Evolutionary conservation across 306 rosid genomes (phyloP), one percentile per base, ranked within the genome.

Genomic region (Quercus rubra): DNA sequence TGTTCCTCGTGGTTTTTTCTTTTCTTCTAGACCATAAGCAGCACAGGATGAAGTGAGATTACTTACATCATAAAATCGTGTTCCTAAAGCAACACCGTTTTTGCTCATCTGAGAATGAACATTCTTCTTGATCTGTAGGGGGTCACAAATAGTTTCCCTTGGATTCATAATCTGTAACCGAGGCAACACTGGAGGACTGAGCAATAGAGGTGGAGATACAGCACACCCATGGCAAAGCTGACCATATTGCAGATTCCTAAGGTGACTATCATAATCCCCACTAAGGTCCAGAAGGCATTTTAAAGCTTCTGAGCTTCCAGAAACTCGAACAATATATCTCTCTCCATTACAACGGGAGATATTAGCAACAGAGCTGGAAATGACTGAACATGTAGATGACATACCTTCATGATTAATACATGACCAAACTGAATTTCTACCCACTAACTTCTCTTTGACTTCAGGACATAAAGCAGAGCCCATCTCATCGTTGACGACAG

Each of bases 211-310:
- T 23, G 85, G 87, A 70, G 87, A 81, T 69, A 80, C 66, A 76
- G 85, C 51, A 83, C 84, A 83, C 75, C 87, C 89, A 55, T 83
- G 84, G 81, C 87, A 87, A 77, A 56, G 43, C 67, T 76, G 90
- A 83, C 90, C 87, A 89, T 77, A 85, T 62, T 82, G 91, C 74
- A 88, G 83, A 86, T 85, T 92, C 78, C 81, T 80, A 54, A 83
- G 46, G 83, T 88, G 87, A 81, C 81, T 89, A 67, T 90, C 92
- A 79, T 89, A 87, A 83, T 92, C 92, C 55, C 94, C 97, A 79
- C 85, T 80, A 71, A 92, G 97, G 75, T 90, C 93, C 87, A 90
- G 88, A 78, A 91, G 77, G 30, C 81, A 71, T 76, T 83, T 81
- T 11, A 87, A 63, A 80, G 83, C 74, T 81, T 89, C 89, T 78